phyloP scores from a whole-genome alignment of 768 basidiomycete genomes.

The Termitomyces sp. region DNA sequence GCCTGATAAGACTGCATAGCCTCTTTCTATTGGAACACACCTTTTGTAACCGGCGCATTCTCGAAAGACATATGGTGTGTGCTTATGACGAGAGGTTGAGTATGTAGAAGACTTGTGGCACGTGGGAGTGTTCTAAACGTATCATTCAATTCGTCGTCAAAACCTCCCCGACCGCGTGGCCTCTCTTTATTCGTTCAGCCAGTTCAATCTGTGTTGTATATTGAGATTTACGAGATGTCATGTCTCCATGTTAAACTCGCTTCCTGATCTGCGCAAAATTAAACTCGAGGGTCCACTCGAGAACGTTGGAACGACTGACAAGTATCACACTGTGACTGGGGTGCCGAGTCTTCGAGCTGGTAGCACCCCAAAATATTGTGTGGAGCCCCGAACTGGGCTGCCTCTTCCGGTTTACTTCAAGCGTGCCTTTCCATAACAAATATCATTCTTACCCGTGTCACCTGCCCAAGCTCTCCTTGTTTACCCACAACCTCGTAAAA shows the following conservation, averaged over 20 bases:
- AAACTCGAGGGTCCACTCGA: background rate
- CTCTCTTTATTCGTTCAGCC: background rate
- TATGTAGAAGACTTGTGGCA: background rate
- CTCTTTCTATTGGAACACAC: constrained; percentile 25
- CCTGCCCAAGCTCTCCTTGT: background rate
- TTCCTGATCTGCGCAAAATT: background rate
- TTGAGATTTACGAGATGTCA: background rate
- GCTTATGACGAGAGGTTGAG: background rate
- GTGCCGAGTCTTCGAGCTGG: background rate
- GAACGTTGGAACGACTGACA: background rate
- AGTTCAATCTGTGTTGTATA: background rate
- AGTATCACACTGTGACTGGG: background rate
- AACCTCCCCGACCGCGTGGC: background rate
- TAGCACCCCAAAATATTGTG: background rate
- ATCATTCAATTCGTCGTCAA: background rate
- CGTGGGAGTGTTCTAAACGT: constrained; percentile 5
- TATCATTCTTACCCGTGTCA: constrained; percentile 1
- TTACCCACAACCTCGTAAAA: background rate
- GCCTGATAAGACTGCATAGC: background rate
- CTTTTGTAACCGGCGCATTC: constrained; percentile 81
- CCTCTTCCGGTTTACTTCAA: background rate
- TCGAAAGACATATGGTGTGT: constrained; percentile 63
- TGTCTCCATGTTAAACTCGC: background rate
- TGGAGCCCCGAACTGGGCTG: background rate
- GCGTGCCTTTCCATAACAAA: background rate